Conservation (phyloP, 805 yeast species). For the Candida xiaguanensis region DNA sequence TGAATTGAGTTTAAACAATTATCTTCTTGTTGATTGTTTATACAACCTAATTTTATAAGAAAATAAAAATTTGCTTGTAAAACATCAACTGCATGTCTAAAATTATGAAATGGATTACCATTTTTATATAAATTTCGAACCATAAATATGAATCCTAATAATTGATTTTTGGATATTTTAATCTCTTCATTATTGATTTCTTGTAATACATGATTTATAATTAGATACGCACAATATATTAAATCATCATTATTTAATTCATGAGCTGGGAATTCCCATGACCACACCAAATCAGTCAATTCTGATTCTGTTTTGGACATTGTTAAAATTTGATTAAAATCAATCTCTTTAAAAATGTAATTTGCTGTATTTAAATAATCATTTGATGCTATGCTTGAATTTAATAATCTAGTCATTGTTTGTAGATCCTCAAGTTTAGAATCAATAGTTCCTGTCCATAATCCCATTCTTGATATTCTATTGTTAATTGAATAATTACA, state of each 20-base stretch:
- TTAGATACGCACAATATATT: conserved; percentile 53
- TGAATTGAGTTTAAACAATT: conserved; percentile 24
- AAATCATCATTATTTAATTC: conserved; percentile 62
- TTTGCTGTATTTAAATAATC: not conserved
- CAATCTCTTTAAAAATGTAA: conserved; percentile 24
- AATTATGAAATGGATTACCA: conserved; percentile 91
- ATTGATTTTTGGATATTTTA: conserved; percentile 32
- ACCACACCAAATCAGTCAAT: conserved; percentile 29
- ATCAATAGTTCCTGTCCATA: conserved; percentile 37
- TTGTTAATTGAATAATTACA: conserved; percentile 23
- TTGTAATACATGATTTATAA: conserved; percentile 45
- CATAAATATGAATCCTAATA: conserved; percentile 59
- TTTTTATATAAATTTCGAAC: conserved; percentile 76
- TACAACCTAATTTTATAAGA: conserved; percentile 40
- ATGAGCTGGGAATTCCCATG: conserved; percentile 73
- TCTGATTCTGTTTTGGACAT: not conserved
- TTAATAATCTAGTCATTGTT: conserved; percentile 34
- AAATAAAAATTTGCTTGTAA: conserved; percentile 82
- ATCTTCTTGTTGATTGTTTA: conserved; percentile 22
- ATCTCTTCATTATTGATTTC: conserved; percentile 6
- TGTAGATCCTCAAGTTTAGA: conserved; percentile 20
- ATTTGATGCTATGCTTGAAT: conserved; percentile 9
- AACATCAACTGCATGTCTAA: conserved; percentile 94
- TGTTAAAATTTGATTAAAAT: conserved; percentile 26
- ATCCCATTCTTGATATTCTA: conserved; percentile 37